Percentiles rank a stretch among this genome's conserved stretches.
Evolutionary conservation across 805 yeast species (phyloP).

Genomic region (Zygotorulaspora sp.): DNA sequence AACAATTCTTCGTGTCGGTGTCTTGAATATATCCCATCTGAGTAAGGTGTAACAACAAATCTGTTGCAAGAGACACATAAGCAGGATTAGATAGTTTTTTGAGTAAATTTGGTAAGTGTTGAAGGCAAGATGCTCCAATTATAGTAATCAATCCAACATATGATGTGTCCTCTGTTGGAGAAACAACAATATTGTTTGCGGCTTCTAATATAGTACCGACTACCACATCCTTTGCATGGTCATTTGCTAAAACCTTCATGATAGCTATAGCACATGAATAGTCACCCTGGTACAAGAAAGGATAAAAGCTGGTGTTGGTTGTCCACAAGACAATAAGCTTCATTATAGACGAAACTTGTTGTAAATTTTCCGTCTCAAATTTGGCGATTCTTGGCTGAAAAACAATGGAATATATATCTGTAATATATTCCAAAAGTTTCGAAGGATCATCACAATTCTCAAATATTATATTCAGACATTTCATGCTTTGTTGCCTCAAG

Average conservation of each 20-base stretch:
- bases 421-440: conserved; percentile 54
- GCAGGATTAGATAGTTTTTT: conserved; percentile 38
- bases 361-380: conserved; percentile 74
- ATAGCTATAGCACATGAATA: conserved; percentile 52
- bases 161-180: conserved; percentile 40
- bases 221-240: conserved; percentile 64
- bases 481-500: conserved; percentile 65
- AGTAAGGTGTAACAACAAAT: conserved; percentile 47
- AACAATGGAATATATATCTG: conserved; percentile 48
- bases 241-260: conserved; percentile 48
- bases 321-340: conserved; percentile 60
- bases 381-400: conserved; percentile 59
- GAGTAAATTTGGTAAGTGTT: conserved; percentile 48
- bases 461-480: conserved; percentile 56
- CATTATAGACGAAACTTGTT: conserved; percentile 76
- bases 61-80: conserved; percentile 49
- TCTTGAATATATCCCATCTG: conserved; percentile 56
- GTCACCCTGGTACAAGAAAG: conserved; percentile 54
- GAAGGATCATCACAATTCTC: conserved; percentile 45
- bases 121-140: conserved; percentile 54
- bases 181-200: conserved; percentile 43
- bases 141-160: conserved; percentile 49
- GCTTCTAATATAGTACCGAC: conserved; percentile 52
- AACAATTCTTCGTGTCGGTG: conserved; percentile 46
- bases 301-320: conserved; percentile 41